These are phyloP conservation scores for Acanthamoeba lugdunensis DNA, from an alignment of 208 protist genomes.

Conservation along the genomic window DNA sequence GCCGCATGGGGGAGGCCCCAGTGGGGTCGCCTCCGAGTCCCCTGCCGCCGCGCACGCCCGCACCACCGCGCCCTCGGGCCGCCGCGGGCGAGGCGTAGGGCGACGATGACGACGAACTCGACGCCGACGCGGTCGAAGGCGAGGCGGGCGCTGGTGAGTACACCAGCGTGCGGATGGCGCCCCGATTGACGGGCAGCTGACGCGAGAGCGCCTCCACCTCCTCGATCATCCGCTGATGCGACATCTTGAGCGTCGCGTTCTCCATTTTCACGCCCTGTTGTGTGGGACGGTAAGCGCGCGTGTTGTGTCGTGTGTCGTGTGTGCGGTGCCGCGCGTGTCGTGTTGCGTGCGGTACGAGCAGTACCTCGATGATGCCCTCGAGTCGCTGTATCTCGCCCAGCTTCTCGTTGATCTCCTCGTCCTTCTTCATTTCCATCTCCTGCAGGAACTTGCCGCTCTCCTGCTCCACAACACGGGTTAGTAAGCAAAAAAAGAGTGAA, in stretches of 20 bases:
- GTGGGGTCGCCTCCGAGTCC: too few species aligned
- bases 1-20: too few species aligned
- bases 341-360: too few species aligned
- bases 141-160: neutral
- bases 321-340: neutral
- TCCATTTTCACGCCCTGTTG: slow-evolving; percentile 58
- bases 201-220: slow-evolving; percentile 54
- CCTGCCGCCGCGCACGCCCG: too few species aligned
- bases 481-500: neutral
- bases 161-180: neutral
- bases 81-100: too few species aligned
- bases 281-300: too few species aligned
- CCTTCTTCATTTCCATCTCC: slow-evolving; percentile 56
- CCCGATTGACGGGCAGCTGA: slow-evolving; percentile 43
- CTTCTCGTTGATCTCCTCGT: slow-evolving; percentile 50
- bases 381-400: slow-evolving; percentile 36
- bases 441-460: slow-evolving; percentile 40
- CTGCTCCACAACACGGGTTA: neutral
- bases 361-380: slow-evolving; percentile 43
- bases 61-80: too few species aligned
- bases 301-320: too few species aligned
- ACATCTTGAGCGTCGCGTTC: slow-evolving; percentile 68
- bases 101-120: neutral
- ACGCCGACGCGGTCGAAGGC: neutral
- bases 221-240: slow-evolving; percentile 64